Percentiles rank a stretch among this genome's conserved stretches.
phyloP scores from a whole-genome alignment of 106 monocot genomes.

The Allium fistulosum region DNA sequence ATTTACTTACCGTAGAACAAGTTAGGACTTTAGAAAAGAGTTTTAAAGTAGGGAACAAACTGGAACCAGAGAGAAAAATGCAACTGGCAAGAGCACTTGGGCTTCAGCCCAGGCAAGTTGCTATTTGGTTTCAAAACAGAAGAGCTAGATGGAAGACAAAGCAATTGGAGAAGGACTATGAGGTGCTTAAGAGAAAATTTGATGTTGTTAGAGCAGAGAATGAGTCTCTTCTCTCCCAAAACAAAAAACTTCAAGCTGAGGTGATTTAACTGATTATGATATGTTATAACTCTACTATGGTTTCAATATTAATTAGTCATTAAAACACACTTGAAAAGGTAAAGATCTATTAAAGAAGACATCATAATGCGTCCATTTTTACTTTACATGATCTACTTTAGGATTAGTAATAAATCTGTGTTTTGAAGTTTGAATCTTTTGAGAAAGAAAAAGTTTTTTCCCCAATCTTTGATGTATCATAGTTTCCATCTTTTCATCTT shows the following conservation, averaged over 20 bases:
- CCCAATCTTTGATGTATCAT: constrained; percentile 4
- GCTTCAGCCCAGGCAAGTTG: constrained; percentile 72
- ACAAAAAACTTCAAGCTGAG: constrained; percentile 86
- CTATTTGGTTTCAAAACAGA: constrained; percentile 92
- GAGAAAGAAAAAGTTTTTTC: constrained; percentile 8
- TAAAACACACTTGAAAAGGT: too few relatives aligned
- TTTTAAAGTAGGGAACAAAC: constrained; percentile 82
- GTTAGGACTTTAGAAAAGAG: constrained; percentile 82
- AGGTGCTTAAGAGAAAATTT: constrained; percentile 66
- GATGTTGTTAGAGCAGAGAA: constrained; percentile 59
- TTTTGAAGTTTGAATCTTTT: constrained; percentile 18
- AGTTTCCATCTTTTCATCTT: neutral
- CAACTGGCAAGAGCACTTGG: constrained; percentile 69
- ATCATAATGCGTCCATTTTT: too few relatives aligned
- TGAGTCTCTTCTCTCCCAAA: constrained; percentile 55
- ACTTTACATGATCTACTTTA: too few relatives aligned
- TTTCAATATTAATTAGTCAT: too few relatives aligned
- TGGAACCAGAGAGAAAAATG: constrained; percentile 87
- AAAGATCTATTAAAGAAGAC: too few relatives aligned
- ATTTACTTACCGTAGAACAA: constrained; percentile 63
- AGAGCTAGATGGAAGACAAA: constrained; percentile 94
- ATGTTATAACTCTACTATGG: neutral
- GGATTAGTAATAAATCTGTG: too few relatives aligned
- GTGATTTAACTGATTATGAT: constrained; percentile 13
- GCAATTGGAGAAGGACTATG: constrained; percentile 81